These are phyloP conservation scores for Nematodospora valgi DNA, from an alignment of 805 yeast genomes.

Conservation along the genomic window DNA sequence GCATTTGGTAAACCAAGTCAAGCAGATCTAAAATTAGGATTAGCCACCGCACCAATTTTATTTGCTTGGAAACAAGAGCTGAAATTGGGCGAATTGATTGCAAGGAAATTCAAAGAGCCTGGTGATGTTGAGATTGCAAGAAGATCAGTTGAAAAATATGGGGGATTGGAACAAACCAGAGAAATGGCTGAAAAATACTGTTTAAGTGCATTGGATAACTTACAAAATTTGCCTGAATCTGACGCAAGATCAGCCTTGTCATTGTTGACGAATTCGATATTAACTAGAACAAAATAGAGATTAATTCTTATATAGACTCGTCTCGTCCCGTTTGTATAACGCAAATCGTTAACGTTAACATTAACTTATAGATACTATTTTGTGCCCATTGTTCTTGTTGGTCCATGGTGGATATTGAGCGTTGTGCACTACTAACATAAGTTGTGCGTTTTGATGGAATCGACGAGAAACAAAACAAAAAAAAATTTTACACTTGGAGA, in stretches of 20 bases:
- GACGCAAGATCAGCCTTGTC: conserved; percentile 87
- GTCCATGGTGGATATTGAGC: too few species aligned
- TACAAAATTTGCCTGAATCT: conserved; percentile 77
- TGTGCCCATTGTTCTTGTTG: too few species aligned
- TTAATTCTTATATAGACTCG: too few species aligned
- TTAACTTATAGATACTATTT: too few species aligned
- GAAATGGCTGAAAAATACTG: conserved; percentile 77
- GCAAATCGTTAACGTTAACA: too few species aligned
- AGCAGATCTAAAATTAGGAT: conserved; percentile 88
- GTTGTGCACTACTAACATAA: too few species aligned
- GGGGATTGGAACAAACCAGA: conserved; percentile 76
- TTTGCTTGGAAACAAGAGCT: conserved; percentile 92
- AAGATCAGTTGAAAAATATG: conserved; percentile 61
- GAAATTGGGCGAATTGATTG: conserved; percentile 77
- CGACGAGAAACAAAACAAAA: too few species aligned
- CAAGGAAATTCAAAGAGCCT: conserved; percentile 71
- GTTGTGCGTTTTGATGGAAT: too few species aligned
- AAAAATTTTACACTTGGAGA: too few species aligned
- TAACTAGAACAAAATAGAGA: conserved; percentile 77
- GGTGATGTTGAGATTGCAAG: conserved; percentile 89
- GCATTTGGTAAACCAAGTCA: conserved; percentile 94
- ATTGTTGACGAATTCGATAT: conserved; percentile 74
- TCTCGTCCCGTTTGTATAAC: too few species aligned
- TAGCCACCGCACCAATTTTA: conserved; percentile 95
- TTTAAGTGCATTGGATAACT: conserved; percentile 65